Evolutionary conservation across 2,329 filamentous ascomycete genomes (phyloP), one percentile per base, ranked within the genome.

Genomic region (Pochonia chlamydosporia): DNA sequence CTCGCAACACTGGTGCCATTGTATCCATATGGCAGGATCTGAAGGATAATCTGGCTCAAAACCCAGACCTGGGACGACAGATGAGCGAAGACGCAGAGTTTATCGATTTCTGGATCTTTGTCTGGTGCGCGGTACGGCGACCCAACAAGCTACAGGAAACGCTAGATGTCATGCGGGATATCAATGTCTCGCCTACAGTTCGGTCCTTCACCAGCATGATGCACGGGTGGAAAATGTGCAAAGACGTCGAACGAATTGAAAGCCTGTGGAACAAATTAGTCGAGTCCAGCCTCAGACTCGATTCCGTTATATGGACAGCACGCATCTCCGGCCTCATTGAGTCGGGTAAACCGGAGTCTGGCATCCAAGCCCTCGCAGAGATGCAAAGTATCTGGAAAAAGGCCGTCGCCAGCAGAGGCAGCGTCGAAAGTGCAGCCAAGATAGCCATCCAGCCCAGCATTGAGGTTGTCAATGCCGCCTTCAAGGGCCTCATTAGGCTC

Each of bases 171-270:
- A 78, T 78, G 72, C 53, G 60, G 26, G 53, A 58, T 33, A 52
- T 76, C 44, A 79, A 76, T 1, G 60, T 85, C 25, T 63, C 68
- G 47, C 84, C 87, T 13, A 82, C 75, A 6, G 57, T 84, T 46
- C 75, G 70, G 54, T 85, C 87, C 0, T 93, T 86, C 78, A 85
- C 82, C 33, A 70, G 79, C 37, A 85, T 93, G 77, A 78, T 93
- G 54, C 74, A 79, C 47, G 87, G 87, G 1, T 89, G 83, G 64
- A 78, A 76, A 58, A 73, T 71, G 43, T 73, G 79, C 43, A 72
- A 73, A 46, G 82, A 89, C 55, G 54, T 72, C 1, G 62, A 69
- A n/a, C 80, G 75, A 20, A 70, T 91, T 50, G 77, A 84, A 47
- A 72, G 72, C 1, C 74, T 90, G 26, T 95, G 89, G 88, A 55